Conservation (phyloP, 257 asterid genomes). For the Solanum acaule region DNA sequence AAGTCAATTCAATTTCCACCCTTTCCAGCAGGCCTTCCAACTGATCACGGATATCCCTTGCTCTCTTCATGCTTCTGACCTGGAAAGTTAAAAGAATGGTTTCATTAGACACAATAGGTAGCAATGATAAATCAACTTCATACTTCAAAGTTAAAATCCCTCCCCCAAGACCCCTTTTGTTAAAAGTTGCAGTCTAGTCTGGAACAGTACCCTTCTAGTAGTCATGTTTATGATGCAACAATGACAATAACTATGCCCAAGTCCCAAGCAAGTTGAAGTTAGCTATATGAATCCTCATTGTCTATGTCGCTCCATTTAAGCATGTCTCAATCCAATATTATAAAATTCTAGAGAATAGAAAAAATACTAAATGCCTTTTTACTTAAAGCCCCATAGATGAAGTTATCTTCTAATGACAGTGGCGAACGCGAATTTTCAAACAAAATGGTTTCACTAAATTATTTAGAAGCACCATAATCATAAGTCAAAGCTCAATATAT, state of each 20-base stretch:
- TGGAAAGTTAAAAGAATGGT: conserved; percentile 17
- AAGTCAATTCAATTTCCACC: conserved; percentile 64
- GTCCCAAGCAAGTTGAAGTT: background rate
- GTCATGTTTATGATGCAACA: background rate
- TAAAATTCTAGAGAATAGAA: background rate
- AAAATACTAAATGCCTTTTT: background rate
- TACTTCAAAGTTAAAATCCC: background rate
- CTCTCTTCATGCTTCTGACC: conserved; percentile 94
- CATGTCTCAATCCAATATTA: background rate
- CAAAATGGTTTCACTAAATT: background rate
- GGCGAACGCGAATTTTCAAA: background rate
- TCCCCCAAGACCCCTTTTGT: background rate
- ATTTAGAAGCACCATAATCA: background rate
- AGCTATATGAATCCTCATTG: background rate
- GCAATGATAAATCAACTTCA: background rate
- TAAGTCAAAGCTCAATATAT: background rate
- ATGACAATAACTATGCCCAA: background rate
- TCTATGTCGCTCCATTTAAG: background rate
- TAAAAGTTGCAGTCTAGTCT: background rate
- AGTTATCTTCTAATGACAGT: background rate
- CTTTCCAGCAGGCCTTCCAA: conserved; percentile 77
- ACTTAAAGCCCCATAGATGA: background rate
- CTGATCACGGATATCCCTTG: conserved; percentile 94
- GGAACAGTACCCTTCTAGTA: background rate
- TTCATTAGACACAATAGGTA: background rate